Conservation (phyloP, 2,329 filamentous ascomycete genomes). For the Metarhizium album region DNA sequence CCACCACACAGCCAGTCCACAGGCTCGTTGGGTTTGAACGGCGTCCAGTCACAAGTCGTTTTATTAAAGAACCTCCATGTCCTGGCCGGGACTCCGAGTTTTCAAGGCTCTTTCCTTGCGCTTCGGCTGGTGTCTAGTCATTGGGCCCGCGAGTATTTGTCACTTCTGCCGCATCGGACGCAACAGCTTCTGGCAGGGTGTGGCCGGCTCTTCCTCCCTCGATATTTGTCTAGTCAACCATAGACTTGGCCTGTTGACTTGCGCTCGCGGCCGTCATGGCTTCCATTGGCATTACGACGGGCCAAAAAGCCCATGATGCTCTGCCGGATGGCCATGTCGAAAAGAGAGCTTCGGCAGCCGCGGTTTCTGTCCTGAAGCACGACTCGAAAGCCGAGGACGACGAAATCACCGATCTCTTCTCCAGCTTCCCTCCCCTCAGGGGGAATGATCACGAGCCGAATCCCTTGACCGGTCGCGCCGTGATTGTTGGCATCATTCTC, state of each 20-base stretch:
- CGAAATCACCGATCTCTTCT: constrained; percentile 24
- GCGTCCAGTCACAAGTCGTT: background rate
- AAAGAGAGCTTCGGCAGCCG: constrained; percentile 14
- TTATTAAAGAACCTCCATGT: background rate
- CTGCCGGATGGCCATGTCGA: constrained; percentile 8
- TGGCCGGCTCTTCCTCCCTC: background rate
- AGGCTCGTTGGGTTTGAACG: background rate
- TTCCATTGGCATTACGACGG: background rate
- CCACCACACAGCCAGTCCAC: background rate
- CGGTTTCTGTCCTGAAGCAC: constrained; percentile 17
- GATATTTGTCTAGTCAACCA: background rate
- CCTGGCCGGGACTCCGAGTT: background rate
- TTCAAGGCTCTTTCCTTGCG: background rate
- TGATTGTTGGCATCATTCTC: constrained; percentile 42
- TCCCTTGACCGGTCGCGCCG: constrained; percentile 44
- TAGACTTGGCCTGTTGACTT: background rate
- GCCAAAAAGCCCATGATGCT: background rate
- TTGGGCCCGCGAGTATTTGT: background rate
- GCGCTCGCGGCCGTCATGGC: background rate
- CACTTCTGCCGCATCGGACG: background rate
- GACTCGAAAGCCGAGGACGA: constrained; percentile 17
- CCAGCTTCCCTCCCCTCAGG: constrained; percentile 30
- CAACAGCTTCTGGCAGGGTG: background rate
- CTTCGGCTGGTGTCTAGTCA: background rate
- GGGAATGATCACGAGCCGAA: constrained; percentile 31